Base-by-base conservation (phyloP, 2,329 filamentous ascomycete genomes). In the Exserohilum rostratum region DNA sequence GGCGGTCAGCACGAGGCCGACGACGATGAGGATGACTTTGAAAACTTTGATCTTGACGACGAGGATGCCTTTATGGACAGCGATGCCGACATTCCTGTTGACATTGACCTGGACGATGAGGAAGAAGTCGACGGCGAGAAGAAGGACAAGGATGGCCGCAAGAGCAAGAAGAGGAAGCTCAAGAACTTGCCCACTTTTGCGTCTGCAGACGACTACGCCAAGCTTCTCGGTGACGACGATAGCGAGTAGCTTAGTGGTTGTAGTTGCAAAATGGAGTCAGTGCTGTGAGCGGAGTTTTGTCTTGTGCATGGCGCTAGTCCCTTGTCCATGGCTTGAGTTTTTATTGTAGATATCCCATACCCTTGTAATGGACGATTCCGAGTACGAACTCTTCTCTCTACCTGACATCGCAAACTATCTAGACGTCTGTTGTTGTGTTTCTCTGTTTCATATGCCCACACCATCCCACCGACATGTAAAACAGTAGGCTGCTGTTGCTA, bases 151-250 rank as follows among this genome's bases (percentile, higher is more conserved):
- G 74, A 73, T 13, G 74, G 76, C 63, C 69, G 70, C 73, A 83
- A 81, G 65, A 83, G 85, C 72, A 90, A 90, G 79, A 88, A 85
- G 79, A 91, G 88, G 83, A 91, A 91, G 79, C 82, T 98, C 75
- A 96, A 92, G 83, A 86, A 87, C 61, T 80, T 99, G 65, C 95
- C 95, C 6, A 96, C 87, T 31, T 99, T 99, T 79, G 95, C 96
- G 17, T 96, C 91, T 29, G 89, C 84, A 29, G 95, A 98, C 50
- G 95, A 98, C 73, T 99, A 98, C 76, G 93, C 92, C 13, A 90
- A 89, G 67, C 83, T 96, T 78, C 77, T 96, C 73, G 90, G 82
- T 3, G 84, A 86, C 60, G 90, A 95, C 53, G 67, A 69, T 51
- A 70, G 66, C 61, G 67, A 69, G 60, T 70, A 66, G 40, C 30